Conservation (phyloP, 805 yeast genomes). For the Zygosaccharomyces bisporus region DNA sequence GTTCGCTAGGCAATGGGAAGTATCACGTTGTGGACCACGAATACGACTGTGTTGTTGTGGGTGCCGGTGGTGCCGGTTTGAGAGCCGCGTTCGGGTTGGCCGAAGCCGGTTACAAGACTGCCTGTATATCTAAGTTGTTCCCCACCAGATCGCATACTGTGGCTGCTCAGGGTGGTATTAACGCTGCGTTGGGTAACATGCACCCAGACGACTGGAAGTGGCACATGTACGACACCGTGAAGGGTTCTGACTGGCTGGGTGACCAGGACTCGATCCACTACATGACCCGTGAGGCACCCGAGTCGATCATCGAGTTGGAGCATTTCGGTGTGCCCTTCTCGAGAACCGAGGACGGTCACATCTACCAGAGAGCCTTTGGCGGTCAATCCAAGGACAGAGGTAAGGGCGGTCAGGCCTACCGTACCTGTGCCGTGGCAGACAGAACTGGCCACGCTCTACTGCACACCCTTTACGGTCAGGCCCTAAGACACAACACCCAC, state of each 20-base stretch:
- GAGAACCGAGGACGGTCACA: conserved; percentile 92
- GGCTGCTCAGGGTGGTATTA: conserved; percentile 99
- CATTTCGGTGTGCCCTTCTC: conserved; percentile 98
- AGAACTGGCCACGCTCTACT: conserved; percentile 97
- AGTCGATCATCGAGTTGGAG: conserved; percentile 92
- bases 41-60: conserved; percentile 95
- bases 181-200: conserved; percentile 98
- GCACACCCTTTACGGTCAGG: conserved; percentile 95
- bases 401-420: conserved; percentile 98
- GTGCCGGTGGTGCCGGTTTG: conserved; percentile 99
- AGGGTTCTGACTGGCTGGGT: conserved; percentile 99
- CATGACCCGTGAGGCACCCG: conserved; percentile 98
- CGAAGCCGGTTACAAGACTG: conserved; percentile 94
- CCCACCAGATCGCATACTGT: conserved; percentile 99
- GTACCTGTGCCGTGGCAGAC: conserved; percentile 99
- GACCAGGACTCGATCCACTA: conserved; percentile 99
- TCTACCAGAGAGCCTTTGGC: conserved; percentile 98
- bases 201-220: conserved; percentile 98
- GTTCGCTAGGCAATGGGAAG: conserved; percentile 38
- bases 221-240: conserved; percentile 99
- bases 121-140: conserved; percentile 93
- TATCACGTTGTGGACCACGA: conserved; percentile 96
- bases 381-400: conserved; percentile 95
- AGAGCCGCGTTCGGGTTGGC: conserved; percentile 98
- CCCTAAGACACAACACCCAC: conserved; percentile 93